phyloP scores from a whole-genome alignment of 805 yeast species.

The Clavispora vitiphila region DNA sequence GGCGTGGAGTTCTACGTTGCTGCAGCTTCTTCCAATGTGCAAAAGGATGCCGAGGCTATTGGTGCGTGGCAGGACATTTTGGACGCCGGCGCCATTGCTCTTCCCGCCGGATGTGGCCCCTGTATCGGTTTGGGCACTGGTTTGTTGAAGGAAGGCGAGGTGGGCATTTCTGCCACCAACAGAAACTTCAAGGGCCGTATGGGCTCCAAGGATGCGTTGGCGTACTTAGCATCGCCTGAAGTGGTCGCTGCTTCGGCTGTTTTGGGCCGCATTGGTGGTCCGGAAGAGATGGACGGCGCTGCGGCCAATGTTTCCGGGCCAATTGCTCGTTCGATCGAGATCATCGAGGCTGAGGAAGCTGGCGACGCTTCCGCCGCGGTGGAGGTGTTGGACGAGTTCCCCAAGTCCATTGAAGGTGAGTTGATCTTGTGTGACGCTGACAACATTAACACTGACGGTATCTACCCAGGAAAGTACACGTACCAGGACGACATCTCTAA shows the following conservation, averaged over 20 bases:
- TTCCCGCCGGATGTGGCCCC: slow-evolving; percentile 99
- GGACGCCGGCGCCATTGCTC: slow-evolving; percentile 89
- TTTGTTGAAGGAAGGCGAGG: slow-evolving; percentile 88
- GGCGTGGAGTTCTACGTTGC: slow-evolving; percentile 96
- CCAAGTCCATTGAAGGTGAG: slow-evolving; percentile 84
- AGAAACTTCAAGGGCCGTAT: slow-evolving; percentile 98
- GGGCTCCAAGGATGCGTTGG: slow-evolving; percentile 96
- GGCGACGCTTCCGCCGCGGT: slow-evolving; percentile 37
- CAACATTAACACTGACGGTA: slow-evolving; percentile 95
- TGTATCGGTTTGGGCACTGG: slow-evolving; percentile 98
- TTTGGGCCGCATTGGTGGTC: slow-evolving; percentile 90
- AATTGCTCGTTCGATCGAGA: slow-evolving; percentile 41
- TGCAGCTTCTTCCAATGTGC: slow-evolving; percentile 93
- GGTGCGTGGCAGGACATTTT: slow-evolving; percentile 92
- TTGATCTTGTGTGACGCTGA: slow-evolving; percentile 94
- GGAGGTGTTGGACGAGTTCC: slow-evolving; percentile 88
- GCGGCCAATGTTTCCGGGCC: slow-evolving; percentile 40
- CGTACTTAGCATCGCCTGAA: slow-evolving; percentile 94
- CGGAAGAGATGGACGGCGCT: slow-evolving; percentile 72
- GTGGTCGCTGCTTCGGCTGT: slow-evolving; percentile 98
- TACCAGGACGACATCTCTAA: slow-evolving; percentile 95
- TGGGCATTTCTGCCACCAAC: slow-evolving; percentile 97
- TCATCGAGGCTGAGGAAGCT: slow-evolving; percentile 25
- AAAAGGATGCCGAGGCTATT: slow-evolving; percentile 79
- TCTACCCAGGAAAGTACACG: slow-evolving; percentile 98